Percentiles rank a stretch among this genome's conserved stretches.
These are phyloP conservation scores for Fusarium sp. DNA, from an alignment of 2,329 filamentous ascomycete species.

Conservation along the genomic window DNA sequence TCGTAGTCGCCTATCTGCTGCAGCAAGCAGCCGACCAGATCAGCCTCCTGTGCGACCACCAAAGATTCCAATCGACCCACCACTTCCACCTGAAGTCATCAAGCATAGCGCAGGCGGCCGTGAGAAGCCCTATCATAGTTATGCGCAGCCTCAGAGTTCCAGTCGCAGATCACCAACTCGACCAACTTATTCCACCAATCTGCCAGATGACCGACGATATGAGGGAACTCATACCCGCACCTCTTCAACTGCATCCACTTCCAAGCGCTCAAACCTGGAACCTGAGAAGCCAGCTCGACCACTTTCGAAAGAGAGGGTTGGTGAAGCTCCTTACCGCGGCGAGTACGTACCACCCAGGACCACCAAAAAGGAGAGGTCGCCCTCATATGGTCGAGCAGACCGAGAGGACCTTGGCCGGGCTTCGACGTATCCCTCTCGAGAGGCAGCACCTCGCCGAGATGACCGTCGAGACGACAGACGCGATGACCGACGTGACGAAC, in stretches of 20 bases:
- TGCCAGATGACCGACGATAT: constrained; percentile 43
- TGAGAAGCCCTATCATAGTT: constrained; percentile 57
- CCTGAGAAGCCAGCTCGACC: constrained; percentile 44
- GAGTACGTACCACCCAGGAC: constrained; percentile 45
- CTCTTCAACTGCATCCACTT: constrained; percentile 44
- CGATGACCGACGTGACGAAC: too few relatives aligned
- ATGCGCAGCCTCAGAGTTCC: constrained; percentile 32
- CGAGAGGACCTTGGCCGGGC: constrained; percentile 32
- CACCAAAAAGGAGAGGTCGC: constrained; percentile 49
- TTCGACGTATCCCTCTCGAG: neutral
- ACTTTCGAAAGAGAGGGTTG: constrained; percentile 48
- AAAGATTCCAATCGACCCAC: constrained; percentile 47
- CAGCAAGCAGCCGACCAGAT: constrained; percentile 47
- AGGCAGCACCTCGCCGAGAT: too few relatives aligned
- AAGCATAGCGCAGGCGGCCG: constrained; percentile 56
- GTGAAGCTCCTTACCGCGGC: constrained; percentile 38
- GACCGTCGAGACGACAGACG: too few relatives aligned
- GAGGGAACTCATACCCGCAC: constrained; percentile 41
- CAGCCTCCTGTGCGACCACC: constrained; percentile 47
- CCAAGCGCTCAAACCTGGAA: constrained; percentile 47
- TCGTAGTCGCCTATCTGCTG: constrained; percentile 52
- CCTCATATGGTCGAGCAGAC: constrained; percentile 41
- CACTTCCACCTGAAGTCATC: constrained; percentile 57
- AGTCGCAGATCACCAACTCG: constrained; percentile 45
- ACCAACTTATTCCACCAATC: constrained; percentile 46